Conservation (phyloP, 345 rosid species). For the Abelmoschus esculentus region DNA sequence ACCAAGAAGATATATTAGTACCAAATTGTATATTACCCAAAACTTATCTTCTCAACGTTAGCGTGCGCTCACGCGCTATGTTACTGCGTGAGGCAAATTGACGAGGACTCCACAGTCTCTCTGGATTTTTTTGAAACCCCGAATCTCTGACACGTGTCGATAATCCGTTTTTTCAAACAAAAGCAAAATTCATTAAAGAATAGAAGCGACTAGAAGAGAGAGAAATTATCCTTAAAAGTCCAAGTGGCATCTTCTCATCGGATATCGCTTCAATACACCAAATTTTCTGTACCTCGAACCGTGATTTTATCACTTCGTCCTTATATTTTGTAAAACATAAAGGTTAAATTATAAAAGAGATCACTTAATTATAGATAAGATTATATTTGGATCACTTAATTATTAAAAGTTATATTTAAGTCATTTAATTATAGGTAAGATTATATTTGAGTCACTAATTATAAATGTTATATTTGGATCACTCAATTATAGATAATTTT, state of each 20-base stretch:
- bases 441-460: too few species aligned
- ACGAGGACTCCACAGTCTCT: background rate
- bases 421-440: too few species aligned
- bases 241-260: slow-evolving; percentile 3
- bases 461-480: too few species aligned
- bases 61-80: background rate
- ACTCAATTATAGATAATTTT: too few species aligned
- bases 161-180: background rate
- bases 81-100: background rate
- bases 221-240: background rate
- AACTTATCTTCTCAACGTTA: background rate
- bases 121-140: background rate
- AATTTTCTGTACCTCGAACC: background rate
- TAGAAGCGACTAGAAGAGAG: background rate
- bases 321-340: too few species aligned
- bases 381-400: too few species aligned
- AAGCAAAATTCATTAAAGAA: background rate
- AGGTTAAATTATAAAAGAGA: background rate
- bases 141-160: background rate
- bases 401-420: too few species aligned
- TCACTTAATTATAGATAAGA: too few species aligned
- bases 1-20: too few species aligned
- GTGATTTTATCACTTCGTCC: slow-evolving; percentile 21
- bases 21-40: too few species aligned
- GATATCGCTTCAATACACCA: background rate